phyloP scores from a whole-genome alignment of 1,139 yeast genomes.

The Kodamaea sp. region DNA sequence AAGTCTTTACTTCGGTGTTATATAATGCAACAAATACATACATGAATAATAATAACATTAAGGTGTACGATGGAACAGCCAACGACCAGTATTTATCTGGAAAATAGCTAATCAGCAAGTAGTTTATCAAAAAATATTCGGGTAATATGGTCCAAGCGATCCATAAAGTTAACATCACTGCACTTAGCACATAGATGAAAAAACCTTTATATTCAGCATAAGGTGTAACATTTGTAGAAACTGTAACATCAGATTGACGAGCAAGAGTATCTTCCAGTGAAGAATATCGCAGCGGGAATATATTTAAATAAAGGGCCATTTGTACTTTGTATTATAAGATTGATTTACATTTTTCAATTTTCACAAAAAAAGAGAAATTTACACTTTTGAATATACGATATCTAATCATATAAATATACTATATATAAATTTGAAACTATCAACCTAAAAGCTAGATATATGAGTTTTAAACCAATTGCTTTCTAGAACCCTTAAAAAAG shows the following conservation, averaged over 20 bases:
- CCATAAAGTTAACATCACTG: constrained; percentile 51
- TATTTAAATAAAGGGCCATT: constrained; percentile 3
- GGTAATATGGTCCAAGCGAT: constrained; percentile 72
- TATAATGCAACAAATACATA: constrained; percentile 69
- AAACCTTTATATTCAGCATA: constrained; percentile 81
- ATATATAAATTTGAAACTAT: background rate
- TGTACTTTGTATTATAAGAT: too few species aligned
- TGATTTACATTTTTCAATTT: too few species aligned
- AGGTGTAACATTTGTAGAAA: constrained; percentile 60
- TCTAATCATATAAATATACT: background rate
- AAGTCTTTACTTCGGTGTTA: constrained; percentile 70
- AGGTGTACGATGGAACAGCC: constrained; percentile 65
- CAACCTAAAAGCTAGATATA: background rate
- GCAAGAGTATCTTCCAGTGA: constrained; percentile 54
- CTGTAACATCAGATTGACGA: constrained; percentile 71
- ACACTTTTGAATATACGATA: too few species aligned
- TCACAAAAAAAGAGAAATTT: too few species aligned
- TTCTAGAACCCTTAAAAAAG: constrained; percentile 82
- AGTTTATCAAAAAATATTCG: constrained; percentile 41
- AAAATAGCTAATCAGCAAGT: constrained; percentile 61
- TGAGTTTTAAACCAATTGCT: constrained; percentile 57
- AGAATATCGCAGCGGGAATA: background rate
- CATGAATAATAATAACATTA: constrained; percentile 66
- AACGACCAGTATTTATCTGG: constrained; percentile 89
- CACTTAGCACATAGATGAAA: constrained; percentile 64